phyloP scores from a whole-genome alignment of 139 green algal genomes.

The Volvox africanus region DNA sequence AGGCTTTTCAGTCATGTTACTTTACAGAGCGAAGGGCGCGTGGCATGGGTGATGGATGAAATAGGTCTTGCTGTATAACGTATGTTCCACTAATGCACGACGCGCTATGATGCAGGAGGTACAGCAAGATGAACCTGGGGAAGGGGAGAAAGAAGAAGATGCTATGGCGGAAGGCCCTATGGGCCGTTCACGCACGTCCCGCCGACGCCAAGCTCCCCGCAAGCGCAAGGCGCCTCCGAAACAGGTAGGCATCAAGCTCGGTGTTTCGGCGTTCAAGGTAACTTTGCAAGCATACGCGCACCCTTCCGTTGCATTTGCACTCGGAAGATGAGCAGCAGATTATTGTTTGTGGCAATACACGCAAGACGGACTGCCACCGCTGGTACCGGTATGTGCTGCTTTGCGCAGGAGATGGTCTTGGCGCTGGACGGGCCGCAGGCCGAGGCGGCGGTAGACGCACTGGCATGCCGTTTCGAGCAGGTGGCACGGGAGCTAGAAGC shows the following conservation, averaged over 20 bases:
- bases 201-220: background rate
- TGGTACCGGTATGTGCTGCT: too few species aligned
- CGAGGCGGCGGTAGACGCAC: slow-evolving; percentile 37
- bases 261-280: too few species aligned
- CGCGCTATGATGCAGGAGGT: background rate
- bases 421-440: slow-evolving; percentile 31
- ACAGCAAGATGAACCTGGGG: background rate
- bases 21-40: too few species aligned
- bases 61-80: too few species aligned
- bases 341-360: too few species aligned
- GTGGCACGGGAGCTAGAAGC: slow-evolving; percentile 49
- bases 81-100: too few species aligned
- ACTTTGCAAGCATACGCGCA: too few species aligned
- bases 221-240: slow-evolving; percentile 41
- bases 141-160: background rate
- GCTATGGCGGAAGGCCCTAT: background rate
- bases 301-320: too few species aligned
- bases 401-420: slow-evolving; percentile 41
- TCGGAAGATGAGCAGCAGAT: too few species aligned
- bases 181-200: slow-evolving; percentile 6
- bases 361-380: too few species aligned
- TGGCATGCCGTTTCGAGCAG: slow-evolving; percentile 49
- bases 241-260: slow-evolving; percentile 9
- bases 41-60: too few species aligned
- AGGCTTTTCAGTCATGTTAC: too few species aligned